Conservation (phyloP, 225 moss, liverwort and hornwort species). For the Climacium dendroides region DNA sequence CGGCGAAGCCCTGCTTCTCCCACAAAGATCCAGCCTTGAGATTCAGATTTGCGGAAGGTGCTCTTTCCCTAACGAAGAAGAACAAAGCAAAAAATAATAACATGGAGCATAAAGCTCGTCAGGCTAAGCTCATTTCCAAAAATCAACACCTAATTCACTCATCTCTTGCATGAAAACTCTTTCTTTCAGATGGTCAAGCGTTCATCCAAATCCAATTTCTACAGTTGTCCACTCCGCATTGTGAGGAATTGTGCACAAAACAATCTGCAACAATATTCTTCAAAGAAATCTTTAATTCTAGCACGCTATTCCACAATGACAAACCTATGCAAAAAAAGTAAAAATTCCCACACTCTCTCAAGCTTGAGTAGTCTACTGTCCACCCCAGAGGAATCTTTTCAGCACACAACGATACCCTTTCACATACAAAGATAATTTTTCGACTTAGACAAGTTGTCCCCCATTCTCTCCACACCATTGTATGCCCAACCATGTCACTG, state of each 20-base stretch:
- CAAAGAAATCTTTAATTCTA: background rate
- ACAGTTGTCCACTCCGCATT: background rate
- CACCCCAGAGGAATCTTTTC: background rate
- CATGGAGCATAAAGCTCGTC: background rate
- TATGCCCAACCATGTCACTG: background rate
- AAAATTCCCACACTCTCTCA: background rate
- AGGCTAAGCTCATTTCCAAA: background rate
- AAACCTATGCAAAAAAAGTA: background rate
- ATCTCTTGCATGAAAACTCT: background rate
- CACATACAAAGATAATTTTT: background rate
- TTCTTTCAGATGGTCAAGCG: background rate
- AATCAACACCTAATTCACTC: background rate
- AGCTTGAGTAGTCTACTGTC: background rate
- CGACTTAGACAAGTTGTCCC: background rate
- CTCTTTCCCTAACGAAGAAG: background rate
- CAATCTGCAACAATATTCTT: background rate
- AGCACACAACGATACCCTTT: background rate
- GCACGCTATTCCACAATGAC: background rate
- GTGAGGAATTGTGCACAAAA: background rate
- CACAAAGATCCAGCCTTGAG: background rate
- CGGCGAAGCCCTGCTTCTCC: background rate
- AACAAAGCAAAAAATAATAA: background rate
- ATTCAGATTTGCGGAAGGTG: background rate
- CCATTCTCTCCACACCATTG: background rate
- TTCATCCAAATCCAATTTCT: background rate